These are phyloP conservation scores for Odonthalia washingtoniensis DNA, from an alignment of 31 red algal species.

Conservation along the genomic window DNA sequence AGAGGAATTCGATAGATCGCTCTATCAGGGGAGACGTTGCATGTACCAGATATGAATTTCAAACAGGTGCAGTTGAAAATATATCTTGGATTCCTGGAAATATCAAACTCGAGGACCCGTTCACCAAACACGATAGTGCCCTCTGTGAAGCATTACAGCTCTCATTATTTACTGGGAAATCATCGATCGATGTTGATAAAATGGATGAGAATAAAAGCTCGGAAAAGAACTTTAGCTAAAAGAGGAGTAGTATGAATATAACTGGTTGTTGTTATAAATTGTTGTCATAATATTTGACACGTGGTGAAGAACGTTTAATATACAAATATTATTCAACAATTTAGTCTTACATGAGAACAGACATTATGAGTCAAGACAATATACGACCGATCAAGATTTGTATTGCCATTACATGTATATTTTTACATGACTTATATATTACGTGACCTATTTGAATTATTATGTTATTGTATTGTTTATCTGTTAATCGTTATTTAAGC, in stretches of 20 bases:
- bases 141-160: neutral
- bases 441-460: too few species aligned
- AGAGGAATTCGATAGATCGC: neutral
- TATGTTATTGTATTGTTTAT: too few species aligned
- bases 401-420: too few species aligned
- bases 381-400: too few species aligned
- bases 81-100: slow-evolving; percentile 24
- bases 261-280: too few species aligned
- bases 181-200: slow-evolving; percentile 3
- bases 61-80: slow-evolving; percentile 18
- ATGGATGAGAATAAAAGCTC: neutral
- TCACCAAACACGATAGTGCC: slow-evolving; percentile 1
- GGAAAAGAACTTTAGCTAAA: neutral
- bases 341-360: too few species aligned
- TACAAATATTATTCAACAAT: too few species aligned
- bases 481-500: too few species aligned
- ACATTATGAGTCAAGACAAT: too few species aligned
- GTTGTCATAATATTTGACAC: too few species aligned
- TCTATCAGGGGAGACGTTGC: neutral
- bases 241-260: neutral
- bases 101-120: neutral
- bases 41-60: slow-evolving; percentile 2
- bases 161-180: neutral
- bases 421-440: too few species aligned
- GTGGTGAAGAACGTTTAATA: too few species aligned